Conservation (phyloP, 2,329 filamentous ascomycete species). For the Teratosphaeria epicoccoides region DNA sequence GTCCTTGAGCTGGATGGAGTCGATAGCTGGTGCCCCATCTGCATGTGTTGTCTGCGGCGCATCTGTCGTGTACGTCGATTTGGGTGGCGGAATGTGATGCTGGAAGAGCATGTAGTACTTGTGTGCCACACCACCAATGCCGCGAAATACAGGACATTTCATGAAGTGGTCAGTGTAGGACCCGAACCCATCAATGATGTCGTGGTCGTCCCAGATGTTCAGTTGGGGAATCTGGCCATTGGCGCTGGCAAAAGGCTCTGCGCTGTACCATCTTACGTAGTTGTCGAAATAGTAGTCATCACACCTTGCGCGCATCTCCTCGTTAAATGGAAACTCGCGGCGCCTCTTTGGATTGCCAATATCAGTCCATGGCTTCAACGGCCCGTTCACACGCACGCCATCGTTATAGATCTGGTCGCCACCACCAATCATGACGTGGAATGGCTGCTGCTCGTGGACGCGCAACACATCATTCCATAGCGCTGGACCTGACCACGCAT, state of each 20-base stretch:
- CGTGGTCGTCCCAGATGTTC: slow-evolving; percentile 56
- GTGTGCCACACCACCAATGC: slow-evolving; percentile 49
- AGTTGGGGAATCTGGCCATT: slow-evolving; percentile 54
- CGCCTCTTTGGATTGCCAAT: slow-evolving; percentile 52
- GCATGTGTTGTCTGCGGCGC: slow-evolving; percentile 43
- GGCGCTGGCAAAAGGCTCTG: slow-evolving; percentile 48
- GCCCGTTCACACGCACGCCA: slow-evolving; percentile 73
- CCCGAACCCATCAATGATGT: slow-evolving; percentile 57
- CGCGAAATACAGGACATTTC: slow-evolving; percentile 53
- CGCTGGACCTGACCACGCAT: slow-evolving; percentile 48
- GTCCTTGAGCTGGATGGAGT: slow-evolving; percentile 62
- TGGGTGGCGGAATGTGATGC: slow-evolving; percentile 71
- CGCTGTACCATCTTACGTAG: slow-evolving; percentile 58
- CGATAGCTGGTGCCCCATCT: slow-evolving; percentile 42
- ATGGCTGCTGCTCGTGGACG: slow-evolving; percentile 47
- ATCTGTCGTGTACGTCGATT: slow-evolving; percentile 76
- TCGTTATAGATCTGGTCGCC: slow-evolving; percentile 77
- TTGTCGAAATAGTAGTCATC: slow-evolving; percentile 54
- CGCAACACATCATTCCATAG: slow-evolving; percentile 57
- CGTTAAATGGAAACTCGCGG: slow-evolving; percentile 52
- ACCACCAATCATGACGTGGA: slow-evolving; percentile 70
- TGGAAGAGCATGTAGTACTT: slow-evolving; percentile 55
- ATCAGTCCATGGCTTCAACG: slow-evolving; percentile 56
- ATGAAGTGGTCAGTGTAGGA: slow-evolving; percentile 59
- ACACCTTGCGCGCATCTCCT: slow-evolving; percentile 49